phyloP scores from a whole-genome alignment of 2,329 filamentous ascomycete species.

The Alternaria triticina region DNA sequence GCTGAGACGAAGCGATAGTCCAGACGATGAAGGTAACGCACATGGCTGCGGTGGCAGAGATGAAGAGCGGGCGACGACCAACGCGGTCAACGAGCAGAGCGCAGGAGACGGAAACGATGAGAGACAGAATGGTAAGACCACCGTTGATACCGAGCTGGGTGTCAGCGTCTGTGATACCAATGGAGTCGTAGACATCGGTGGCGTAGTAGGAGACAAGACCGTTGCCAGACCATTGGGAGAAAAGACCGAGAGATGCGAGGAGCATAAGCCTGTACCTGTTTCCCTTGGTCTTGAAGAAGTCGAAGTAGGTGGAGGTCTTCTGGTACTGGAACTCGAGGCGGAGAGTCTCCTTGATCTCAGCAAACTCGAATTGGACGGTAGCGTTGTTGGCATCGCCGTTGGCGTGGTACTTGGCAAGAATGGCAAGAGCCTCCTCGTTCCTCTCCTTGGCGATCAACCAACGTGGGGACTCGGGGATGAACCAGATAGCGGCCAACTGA shows the following conservation, averaged over 20 bases:
- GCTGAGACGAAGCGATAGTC: slow-evolving; percentile 56
- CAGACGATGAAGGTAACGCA: slow-evolving; percentile 44
- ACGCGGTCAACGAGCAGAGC: slow-evolving; percentile 63
- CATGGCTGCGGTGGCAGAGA: slow-evolving; percentile 45
- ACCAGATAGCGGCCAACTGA: slow-evolving; percentile 69
- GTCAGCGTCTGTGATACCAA: slow-evolving; percentile 61
- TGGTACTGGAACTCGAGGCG: slow-evolving; percentile 61
- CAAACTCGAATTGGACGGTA: slow-evolving; percentile 70
- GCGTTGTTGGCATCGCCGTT: slow-evolving; percentile 65
- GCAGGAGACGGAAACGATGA: slow-evolving; percentile 63
- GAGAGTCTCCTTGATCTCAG: slow-evolving; percentile 70
- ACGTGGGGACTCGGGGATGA: slow-evolving; percentile 64
- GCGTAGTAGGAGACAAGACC: slow-evolving; percentile 72
- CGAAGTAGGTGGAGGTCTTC: slow-evolving; percentile 61
- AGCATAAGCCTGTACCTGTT: slow-evolving; percentile 70
- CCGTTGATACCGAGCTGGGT: slow-evolving; percentile 53
- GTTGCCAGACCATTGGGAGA: slow-evolving; percentile 73
- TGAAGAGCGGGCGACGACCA: slow-evolving; percentile 49
- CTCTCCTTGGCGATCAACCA: slow-evolving; percentile 70
- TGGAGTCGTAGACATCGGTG: slow-evolving; percentile 65
- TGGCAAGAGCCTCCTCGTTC: slow-evolving; percentile 65
- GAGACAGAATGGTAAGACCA: slow-evolving; percentile 65
- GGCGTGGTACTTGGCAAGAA: slow-evolving; percentile 69
- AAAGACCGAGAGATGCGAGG: slow-evolving; percentile 67
- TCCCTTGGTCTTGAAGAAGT: slow-evolving; percentile 67